Evolutionary conservation across 73 alveolate genomes (phyloP).

Genomic region (Paraurostyla sp.): DNA sequence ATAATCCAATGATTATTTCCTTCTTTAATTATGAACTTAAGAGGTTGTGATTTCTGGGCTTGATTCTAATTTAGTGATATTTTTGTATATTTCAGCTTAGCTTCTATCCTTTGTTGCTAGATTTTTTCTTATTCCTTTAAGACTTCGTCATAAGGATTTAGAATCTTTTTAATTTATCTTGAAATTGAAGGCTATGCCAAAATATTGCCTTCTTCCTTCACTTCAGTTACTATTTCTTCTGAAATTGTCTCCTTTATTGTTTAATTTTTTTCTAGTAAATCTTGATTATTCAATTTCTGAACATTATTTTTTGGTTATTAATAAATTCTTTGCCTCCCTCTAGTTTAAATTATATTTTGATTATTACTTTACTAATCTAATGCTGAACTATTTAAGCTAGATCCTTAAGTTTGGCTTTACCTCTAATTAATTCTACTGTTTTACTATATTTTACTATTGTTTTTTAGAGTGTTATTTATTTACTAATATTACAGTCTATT

Average conservation of each 20-base stretch:
- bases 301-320: not conserved
- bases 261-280: not conserved
- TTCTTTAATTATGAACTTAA: not conserved
- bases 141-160: not conserved
- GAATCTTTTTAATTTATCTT: not conserved
- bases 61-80: not conserved
- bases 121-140: not conserved
- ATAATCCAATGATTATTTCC: constrained; percentile 9
- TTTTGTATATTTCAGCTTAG: not conserved
- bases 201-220: not conserved
- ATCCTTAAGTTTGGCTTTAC: too few relatives aligned
- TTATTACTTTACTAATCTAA: too few relatives aligned
- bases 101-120: not conserved
- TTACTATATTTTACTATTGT: too few relatives aligned
- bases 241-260: constrained; percentile 1
- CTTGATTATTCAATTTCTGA: too few relatives aligned
- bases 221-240: not conserved
- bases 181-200: not conserved
- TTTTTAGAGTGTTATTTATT: too few relatives aligned
- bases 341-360: too few relatives aligned
- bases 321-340: not conserved
- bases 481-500: too few relatives aligned
- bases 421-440: too few relatives aligned
- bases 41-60: not conserved
- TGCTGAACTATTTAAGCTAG: too few relatives aligned